A percentile compares a stretch with the other conserved stretches of the same genome.
Evolutionary conservation across 2,329 filamentous ascomycete genomes (phyloP).

Genomic region (Fusarium falciforme): DNA sequence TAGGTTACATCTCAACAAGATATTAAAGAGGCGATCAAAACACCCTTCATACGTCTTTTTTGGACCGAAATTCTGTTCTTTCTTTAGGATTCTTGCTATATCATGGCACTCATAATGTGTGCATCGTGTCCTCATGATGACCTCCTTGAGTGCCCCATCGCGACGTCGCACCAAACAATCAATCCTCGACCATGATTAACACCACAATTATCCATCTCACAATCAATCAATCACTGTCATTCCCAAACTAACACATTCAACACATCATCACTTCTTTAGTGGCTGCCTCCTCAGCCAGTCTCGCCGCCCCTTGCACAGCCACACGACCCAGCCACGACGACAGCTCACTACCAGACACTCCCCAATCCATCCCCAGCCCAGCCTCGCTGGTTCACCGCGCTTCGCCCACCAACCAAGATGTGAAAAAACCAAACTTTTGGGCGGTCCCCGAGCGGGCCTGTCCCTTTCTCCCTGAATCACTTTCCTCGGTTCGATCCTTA

Average conservation of each 20-base stretch:
- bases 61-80: neutral
- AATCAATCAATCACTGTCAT: neutral
- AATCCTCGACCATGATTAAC: neutral
- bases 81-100: neutral
- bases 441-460: constrained; percentile 21
- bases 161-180: neutral
- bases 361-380: constrained; percentile 3
- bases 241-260: neutral
- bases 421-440: constrained; percentile 22
- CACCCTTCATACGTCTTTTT: neutral
- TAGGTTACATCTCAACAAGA: neutral
- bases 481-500: neutral
- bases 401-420: constrained; percentile 38
- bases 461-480: constrained; percentile 22
- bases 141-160: neutral
- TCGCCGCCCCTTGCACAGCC: constrained; percentile 28
- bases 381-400: constrained; percentile 30
- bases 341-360: constrained; percentile 5
- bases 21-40: neutral
- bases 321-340: constrained; percentile 38
- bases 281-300: constrained; percentile 1
- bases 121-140: neutral
- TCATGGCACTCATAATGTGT: neutral
- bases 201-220: neutral
- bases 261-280: neutral